A percentile compares a stretch with the other conserved stretches of the same genome.
phyloP scores from a whole-genome alignment of 2,329 filamentous ascomycete genomes.

The Ophidiomyces ophidiicola region DNA sequence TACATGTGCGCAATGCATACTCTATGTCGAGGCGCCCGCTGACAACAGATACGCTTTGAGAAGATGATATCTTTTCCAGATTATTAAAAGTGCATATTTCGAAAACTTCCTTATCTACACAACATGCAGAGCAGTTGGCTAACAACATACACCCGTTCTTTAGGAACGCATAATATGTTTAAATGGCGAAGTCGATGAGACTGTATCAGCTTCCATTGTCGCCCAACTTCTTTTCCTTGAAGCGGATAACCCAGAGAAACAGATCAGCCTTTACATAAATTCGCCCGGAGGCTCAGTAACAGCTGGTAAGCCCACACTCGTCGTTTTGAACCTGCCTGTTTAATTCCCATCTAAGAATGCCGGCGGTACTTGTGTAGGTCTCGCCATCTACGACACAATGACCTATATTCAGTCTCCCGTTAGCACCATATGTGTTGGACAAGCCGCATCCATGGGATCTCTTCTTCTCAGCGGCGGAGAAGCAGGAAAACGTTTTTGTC shows the following conservation, averaged over 20 bases:
- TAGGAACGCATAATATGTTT: conserved; percentile 89
- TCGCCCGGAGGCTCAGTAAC: conserved; percentile 87
- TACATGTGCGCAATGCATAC: conserved; percentile 48
- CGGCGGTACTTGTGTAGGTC: conserved; percentile 22
- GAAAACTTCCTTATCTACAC: not conserved
- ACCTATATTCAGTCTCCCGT: conserved; percentile 88
- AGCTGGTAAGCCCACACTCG: conserved; percentile 41
- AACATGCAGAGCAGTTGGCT: not conserved
- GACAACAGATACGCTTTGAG: conserved; percentile 17
- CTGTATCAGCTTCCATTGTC: conserved; percentile 82
- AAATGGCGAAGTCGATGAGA: conserved; percentile 83
- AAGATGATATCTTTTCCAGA: conserved; percentile 73
- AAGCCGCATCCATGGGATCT: conserved; percentile 90
- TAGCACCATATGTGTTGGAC: conserved; percentile 86
- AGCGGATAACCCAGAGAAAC: conserved; percentile 86
- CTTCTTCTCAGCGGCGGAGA: conserved; percentile 77
- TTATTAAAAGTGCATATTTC: conserved; percentile 58
- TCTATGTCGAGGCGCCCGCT: not conserved
- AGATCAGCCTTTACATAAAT: conserved; percentile 97
- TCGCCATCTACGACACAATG: conserved; percentile 98
- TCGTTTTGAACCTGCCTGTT: too few relatives aligned
- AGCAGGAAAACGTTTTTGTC: conserved; percentile 69
- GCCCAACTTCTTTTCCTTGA: conserved; percentile 96
- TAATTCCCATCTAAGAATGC: not conserved
- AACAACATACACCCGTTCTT: conserved; percentile 2